Evolutionary conservation across 179 eudicot genomes (phyloP).

Genomic region (Beta corolliflora): DNA sequence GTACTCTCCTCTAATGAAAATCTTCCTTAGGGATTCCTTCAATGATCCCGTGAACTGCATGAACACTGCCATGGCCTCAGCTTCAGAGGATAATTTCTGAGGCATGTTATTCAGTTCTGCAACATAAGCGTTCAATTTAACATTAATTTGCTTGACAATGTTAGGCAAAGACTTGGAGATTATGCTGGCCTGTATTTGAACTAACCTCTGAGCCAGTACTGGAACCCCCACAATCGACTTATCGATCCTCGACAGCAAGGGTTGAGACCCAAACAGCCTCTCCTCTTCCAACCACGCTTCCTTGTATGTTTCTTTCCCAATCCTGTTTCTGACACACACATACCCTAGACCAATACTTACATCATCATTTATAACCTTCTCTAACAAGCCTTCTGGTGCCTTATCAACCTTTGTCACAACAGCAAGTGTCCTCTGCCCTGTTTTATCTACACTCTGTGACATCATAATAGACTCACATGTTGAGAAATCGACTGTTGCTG

Average conservation of each 20-base stretch:
- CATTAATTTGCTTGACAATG: slow-evolving; percentile 48
- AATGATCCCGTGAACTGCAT: slow-evolving; percentile 46
- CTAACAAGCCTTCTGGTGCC: slow-evolving; percentile 52
- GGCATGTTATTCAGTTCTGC: slow-evolving; percentile 42
- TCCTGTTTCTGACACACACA: slow-evolving; percentile 50
- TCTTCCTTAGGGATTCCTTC: slow-evolving; percentile 47
- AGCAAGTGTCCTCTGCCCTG: slow-evolving; percentile 53
- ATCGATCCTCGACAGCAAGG: slow-evolving; percentile 37
- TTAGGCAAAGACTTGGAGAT: slow-evolving; percentile 50
- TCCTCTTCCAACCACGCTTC: slow-evolving; percentile 49
- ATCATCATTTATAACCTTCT: slow-evolving; percentile 57
- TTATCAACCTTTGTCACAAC: slow-evolving; percentile 53
- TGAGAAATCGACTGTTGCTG: slow-evolving; percentile 49
- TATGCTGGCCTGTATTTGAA: slow-evolving; percentile 47
- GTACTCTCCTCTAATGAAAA: slow-evolving; percentile 44
- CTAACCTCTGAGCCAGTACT: slow-evolving; percentile 42
- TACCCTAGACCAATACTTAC: slow-evolving; percentile 58
- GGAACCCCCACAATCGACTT: slow-evolving; percentile 46
- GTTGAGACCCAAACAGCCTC: slow-evolving; percentile 39
- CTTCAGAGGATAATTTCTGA: slow-evolving; percentile 29
- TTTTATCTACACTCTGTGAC: slow-evolving; percentile 49
- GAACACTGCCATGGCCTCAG: slow-evolving; percentile 43
- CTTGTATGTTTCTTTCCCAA: slow-evolving; percentile 36
- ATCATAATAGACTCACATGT: slow-evolving; percentile 54
- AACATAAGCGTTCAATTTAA: slow-evolving; percentile 31